Conservation (phyloP, 73 alveolate species). For the Paramecium pentaurelia region DNA sequence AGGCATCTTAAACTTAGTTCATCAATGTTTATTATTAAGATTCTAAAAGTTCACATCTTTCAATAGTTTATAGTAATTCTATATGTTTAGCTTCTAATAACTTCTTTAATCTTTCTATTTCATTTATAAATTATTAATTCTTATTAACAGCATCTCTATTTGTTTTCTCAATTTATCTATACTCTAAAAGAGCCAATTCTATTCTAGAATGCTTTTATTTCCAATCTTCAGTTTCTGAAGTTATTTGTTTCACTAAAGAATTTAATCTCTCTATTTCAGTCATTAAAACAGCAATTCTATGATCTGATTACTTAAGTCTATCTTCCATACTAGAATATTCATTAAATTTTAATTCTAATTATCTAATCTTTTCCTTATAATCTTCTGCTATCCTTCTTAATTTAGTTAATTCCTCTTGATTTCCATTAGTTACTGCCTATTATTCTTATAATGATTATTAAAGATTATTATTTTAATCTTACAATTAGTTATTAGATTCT, state of each 20-base stretch:
- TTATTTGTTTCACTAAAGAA: not conserved
- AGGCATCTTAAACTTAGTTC: not conserved
- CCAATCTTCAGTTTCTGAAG: slow-evolving; percentile 21
- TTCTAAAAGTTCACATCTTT: not conserved
- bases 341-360: not conserved
- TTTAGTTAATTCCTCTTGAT: not conserved
- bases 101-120: slow-evolving; percentile 31
- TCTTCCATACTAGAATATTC: not conserved
- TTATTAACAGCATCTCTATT: slow-evolving; percentile 31
- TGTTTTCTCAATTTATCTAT: slow-evolving; percentile 24
- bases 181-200: slow-evolving; percentile 27
- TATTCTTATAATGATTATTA: not conserved
- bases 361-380: not conserved
- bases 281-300: slow-evolving; percentile 47
- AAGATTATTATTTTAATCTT: not conserved
- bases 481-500: not conserved
- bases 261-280: slow-evolving; percentile 45
- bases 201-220: slow-evolving; percentile 26
- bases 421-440: not conserved
- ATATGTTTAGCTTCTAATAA: slow-evolving; percentile 27
- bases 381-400: slow-evolving; percentile 16
- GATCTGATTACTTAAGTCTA: slow-evolving; percentile 24
- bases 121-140: not conserved
- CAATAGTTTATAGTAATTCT: not conserved
- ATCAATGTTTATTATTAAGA: not conserved